phyloP scores from a whole-genome alignment of 768 basidiomycete species.

The Clitopilus passeckerianus region DNA sequence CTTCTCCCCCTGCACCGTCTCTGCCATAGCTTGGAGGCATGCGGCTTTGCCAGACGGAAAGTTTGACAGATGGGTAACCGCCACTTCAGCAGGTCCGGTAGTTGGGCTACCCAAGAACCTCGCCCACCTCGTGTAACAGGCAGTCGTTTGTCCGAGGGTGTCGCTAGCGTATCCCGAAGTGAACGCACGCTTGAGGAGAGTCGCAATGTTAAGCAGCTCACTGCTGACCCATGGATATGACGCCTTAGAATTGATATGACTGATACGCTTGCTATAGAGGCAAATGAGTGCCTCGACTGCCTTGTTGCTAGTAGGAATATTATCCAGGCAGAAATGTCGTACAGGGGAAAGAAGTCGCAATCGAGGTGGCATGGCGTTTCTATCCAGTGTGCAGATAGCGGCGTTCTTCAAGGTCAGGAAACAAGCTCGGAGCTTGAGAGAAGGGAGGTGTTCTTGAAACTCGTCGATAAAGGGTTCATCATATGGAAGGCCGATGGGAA shows the following conservation, averaged over 20 bases:
- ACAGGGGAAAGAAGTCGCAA: neutral
- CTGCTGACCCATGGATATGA: neutral
- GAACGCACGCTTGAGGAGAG: neutral
- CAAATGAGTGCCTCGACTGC: neutral
- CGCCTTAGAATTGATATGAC: neutral
- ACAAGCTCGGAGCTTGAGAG: neutral
- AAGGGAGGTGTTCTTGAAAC: neutral
- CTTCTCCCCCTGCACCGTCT: neutral
- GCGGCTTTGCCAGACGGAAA: neutral
- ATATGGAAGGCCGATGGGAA: conserved; percentile 11
- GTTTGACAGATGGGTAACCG: neutral
- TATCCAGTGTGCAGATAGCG: neutral
- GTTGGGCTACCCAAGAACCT: neutral
- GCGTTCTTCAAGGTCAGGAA: neutral
- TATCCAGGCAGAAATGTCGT: neutral
- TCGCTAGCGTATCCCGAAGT: neutral
- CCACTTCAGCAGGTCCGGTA: neutral
- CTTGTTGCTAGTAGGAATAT: neutral
- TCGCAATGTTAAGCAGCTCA: neutral
- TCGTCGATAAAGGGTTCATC: neutral
- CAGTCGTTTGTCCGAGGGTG: neutral
- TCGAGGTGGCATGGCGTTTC: neutral
- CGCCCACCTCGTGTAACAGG: neutral
- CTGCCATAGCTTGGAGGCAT: neutral
- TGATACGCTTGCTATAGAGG: neutral